phyloP scores from a whole-genome alignment of 2,329 filamentous ascomycete species.

The Neophaeococcomyces aloes region DNA sequence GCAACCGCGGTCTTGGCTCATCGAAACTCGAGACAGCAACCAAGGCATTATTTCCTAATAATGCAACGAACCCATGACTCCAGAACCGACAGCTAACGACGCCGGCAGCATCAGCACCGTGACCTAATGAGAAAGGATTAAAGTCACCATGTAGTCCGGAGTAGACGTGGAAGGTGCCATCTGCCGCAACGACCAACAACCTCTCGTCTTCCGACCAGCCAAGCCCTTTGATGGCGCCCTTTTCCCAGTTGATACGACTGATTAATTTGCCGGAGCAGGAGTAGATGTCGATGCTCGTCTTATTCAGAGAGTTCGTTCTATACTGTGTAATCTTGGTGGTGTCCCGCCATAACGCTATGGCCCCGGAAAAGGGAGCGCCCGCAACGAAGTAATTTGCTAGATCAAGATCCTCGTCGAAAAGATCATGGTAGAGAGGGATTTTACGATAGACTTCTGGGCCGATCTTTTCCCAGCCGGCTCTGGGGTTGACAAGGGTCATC shows the following conservation, averaged over 20 bases:
- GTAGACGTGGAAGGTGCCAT: conserved; percentile 84
- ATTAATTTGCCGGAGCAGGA: conserved; percentile 85
- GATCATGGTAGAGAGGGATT: conserved; percentile 78
- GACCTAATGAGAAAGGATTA: conserved; percentile 81
- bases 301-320: conserved; percentile 58
- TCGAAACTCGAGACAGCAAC: conserved; percentile 80
- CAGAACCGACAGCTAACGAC: conserved; percentile 90
- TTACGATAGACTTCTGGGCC: conserved; percentile 94
- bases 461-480: conserved; percentile 87
- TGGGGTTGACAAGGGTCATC: conserved; percentile 50
- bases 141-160: conserved; percentile 91
- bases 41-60: conserved; percentile 78
- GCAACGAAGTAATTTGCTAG: conserved; percentile 88
- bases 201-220: conserved; percentile 97
- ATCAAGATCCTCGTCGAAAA: conserved; percentile 89
- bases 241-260: conserved; percentile 78
- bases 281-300: conserved; percentile 86
- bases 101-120: conserved; percentile 77
- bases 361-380: conserved; percentile 86
- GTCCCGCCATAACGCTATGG: conserved; percentile 82
- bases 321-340: conserved; percentile 74
- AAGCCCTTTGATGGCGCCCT: conserved; percentile 72
- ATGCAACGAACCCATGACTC: conserved; percentile 79
- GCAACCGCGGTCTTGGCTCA: conserved; percentile 75
- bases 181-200: conserved; percentile 74